Conservation (phyloP, 2,329 filamentous ascomycete species). For the Pyrenophora seminiperda region DNA sequence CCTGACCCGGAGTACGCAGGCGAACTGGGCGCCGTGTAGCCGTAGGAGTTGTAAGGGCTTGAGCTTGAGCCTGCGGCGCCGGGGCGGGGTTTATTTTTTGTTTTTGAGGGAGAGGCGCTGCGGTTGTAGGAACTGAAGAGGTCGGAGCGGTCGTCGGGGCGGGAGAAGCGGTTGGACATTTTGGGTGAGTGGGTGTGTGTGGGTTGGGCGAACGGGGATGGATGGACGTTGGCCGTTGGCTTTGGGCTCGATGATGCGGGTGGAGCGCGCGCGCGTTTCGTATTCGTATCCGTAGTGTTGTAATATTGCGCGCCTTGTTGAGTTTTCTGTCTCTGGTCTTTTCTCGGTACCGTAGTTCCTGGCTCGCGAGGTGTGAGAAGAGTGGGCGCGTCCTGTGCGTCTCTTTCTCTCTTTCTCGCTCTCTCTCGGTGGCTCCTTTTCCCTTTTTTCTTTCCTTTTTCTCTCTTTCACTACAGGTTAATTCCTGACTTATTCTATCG, state of each 20-base stretch:
- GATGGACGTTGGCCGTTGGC: not conserved
- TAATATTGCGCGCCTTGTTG: too few relatives aligned
- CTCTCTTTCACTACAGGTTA: too few relatives aligned
- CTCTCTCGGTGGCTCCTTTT: too few relatives aligned
- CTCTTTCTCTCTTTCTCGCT: too few relatives aligned
- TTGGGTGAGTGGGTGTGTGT: not conserved
- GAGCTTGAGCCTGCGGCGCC: conserved; percentile 29
- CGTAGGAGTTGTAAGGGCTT: conserved; percentile 20
- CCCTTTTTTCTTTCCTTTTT: too few relatives aligned
- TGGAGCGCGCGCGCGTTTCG: too few relatives aligned
- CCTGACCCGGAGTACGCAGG: conserved; percentile 4
- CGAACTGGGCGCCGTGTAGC: conserved; percentile 24
- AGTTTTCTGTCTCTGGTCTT: too few relatives aligned
- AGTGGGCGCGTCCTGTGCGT: too few relatives aligned
- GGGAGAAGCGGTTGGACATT: conserved; percentile 39
- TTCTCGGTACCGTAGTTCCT: too few relatives aligned
- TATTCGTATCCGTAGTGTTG: too few relatives aligned
- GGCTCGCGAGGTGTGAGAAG: too few relatives aligned
- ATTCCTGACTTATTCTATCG: too few relatives aligned
- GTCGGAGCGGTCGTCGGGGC: conserved; percentile 40
- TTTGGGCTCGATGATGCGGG: not conserved
- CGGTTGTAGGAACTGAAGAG: conserved; percentile 51
- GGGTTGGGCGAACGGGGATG: not conserved
- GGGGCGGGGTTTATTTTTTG: conserved; percentile 29
- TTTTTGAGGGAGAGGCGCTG: conserved; percentile 46